Evolutionary conservation across 257 asterid species (phyloP).

Genomic region (Pogostemon cablin): DNA sequence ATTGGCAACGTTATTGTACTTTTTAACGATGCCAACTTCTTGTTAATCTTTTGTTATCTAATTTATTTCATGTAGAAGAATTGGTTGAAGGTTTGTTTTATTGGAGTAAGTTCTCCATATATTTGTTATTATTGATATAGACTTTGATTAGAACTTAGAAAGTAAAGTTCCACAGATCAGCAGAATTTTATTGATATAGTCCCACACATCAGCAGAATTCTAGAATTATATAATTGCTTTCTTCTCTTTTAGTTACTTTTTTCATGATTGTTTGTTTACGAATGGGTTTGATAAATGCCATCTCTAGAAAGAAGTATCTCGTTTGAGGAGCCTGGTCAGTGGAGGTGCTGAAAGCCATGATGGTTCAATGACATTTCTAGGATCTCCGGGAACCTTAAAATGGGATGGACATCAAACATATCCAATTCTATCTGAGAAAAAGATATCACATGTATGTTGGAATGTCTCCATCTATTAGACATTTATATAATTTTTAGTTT

Average conservation of each 20-base stretch:
- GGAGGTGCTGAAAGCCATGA: conserved; percentile 77
- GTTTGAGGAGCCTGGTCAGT: conserved; percentile 57
- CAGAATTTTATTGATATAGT: not conserved
- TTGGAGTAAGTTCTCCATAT: not conserved
- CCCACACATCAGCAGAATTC: not conserved
- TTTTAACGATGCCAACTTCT: not conserved
- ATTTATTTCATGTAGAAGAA: not conserved
- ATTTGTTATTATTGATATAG: not conserved
- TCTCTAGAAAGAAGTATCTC: conserved; percentile 65
- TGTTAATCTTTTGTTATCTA: not conserved
- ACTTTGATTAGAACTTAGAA: not conserved
- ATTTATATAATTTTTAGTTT: conserved; percentile 28
- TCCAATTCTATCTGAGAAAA: conserved; percentile 73
- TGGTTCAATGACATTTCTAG: conserved; percentile 55
- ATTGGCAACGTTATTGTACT: not conserved
- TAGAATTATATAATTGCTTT: not conserved
- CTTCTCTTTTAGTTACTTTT: conserved; percentile 19
- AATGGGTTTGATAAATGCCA: conserved; percentile 24
- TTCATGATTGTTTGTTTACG: conserved; percentile 26
- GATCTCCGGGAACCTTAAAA: conserved; percentile 55
- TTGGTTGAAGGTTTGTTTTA: not conserved
- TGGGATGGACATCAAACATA: conserved; percentile 78
- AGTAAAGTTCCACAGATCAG: not conserved
- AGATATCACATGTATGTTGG: conserved; percentile 60
- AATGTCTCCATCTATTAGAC: conserved; percentile 28